Percentiles rank a stretch among this genome's conserved stretches.
phyloP scores from a whole-genome alignment of 352 stramenopile species.

The Pseudoperonospora humuli region DNA sequence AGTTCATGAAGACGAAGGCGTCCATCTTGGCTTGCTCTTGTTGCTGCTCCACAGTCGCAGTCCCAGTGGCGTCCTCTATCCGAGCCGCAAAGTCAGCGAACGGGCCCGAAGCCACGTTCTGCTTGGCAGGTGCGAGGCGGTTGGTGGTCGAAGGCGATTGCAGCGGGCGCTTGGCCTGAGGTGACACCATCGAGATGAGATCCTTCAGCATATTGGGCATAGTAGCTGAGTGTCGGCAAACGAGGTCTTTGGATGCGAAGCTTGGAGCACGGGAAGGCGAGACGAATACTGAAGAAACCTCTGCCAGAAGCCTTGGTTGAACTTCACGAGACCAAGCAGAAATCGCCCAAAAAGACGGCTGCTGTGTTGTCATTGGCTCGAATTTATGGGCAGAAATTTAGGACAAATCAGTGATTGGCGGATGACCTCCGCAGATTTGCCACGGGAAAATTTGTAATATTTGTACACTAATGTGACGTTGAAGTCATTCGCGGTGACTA shows the following conservation, averaged over 20 bases:
- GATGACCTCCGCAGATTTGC: too few relatives aligned
- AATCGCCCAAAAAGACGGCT: too few relatives aligned
- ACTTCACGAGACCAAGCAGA: too few relatives aligned
- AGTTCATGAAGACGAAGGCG: conserved; percentile 36
- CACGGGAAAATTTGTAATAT: too few relatives aligned
- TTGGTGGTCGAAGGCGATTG: conserved; percentile 22
- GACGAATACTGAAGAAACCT: conserved; percentile 12
- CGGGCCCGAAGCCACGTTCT: conserved; percentile 15
- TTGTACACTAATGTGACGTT: too few relatives aligned
- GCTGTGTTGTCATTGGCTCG: too few relatives aligned
- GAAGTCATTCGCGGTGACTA: too few relatives aligned
- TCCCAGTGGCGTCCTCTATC: conserved; percentile 11
- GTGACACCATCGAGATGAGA: conserved; percentile 28
- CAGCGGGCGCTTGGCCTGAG: conserved; percentile 27
- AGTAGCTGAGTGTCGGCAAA: background rate
- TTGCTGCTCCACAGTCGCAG: conserved; percentile 21
- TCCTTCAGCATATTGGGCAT: conserved; percentile 48
- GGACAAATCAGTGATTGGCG: background rate
- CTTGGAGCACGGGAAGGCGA: conserved; percentile 25
- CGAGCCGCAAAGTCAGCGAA: conserved; percentile 16
- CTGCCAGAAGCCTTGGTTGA: background rate
- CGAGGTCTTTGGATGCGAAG: background rate
- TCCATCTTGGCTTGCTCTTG: conserved; percentile 36
- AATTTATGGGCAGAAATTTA: background rate
- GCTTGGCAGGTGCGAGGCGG: conserved; percentile 19